These are phyloP conservation scores for Aspergillus sojae DNA, from an alignment of 2,329 filamentous ascomycete species.

Conservation along the genomic window DNA sequence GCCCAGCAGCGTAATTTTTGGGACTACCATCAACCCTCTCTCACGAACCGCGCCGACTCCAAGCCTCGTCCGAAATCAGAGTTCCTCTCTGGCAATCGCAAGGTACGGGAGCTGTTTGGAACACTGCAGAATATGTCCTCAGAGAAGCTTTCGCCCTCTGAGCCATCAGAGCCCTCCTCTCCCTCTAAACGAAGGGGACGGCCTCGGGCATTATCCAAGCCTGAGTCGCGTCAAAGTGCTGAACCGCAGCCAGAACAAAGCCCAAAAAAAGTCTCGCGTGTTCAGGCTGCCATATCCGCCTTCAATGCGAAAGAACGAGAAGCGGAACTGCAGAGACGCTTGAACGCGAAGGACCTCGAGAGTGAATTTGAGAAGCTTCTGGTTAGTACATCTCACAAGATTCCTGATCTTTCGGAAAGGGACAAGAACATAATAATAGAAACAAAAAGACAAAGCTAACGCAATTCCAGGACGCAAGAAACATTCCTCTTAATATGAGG, in stretches of 20 bases:
- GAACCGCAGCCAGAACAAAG: constrained; percentile 34
- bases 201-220: constrained; percentile 33
- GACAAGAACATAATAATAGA: not conserved
- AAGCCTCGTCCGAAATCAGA: constrained; percentile 57
- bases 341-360: constrained; percentile 61
- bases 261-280: constrained; percentile 56
- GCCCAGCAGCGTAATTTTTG: constrained; percentile 65
- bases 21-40: constrained; percentile 52
- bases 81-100: constrained; percentile 46
- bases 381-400: constrained; percentile 43
- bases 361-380: constrained; percentile 64
- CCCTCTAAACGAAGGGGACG: constrained; percentile 23
- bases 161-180: constrained; percentile 16
- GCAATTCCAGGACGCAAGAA: constrained; percentile 72
- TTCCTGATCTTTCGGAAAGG: not conserved
- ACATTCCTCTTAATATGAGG: constrained; percentile 90
- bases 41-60: constrained; percentile 42
- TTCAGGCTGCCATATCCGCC: constrained; percentile 66
- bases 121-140: constrained; percentile 30
- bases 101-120: constrained; percentile 39
- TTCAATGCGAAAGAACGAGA: constrained; percentile 60
- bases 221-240: constrained; percentile 35
- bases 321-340: constrained; percentile 45
- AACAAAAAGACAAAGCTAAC: constrained; percentile 9
- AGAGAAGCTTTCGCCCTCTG: constrained; percentile 22